Evolutionary conservation across 139 green algal species (phyloP), one percentile per base, ranked within the genome.

Genomic region (Picochlorum sp.): DNA sequence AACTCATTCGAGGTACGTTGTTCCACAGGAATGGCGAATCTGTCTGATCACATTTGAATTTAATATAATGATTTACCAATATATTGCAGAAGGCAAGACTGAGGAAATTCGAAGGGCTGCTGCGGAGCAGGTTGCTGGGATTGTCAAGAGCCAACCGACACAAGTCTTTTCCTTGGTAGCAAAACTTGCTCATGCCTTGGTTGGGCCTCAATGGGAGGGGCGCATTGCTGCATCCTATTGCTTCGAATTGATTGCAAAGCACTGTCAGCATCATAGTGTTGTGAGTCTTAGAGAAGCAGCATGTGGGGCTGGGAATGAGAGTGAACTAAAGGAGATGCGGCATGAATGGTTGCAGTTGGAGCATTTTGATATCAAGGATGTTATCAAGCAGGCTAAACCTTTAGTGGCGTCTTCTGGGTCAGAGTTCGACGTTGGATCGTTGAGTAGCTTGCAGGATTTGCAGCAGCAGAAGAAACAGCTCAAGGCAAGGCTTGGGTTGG

Each of bases 381-480:
- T 96, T 4, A 63, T 96, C 49, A 68, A 82, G 13, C 72, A 82
- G 24, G 88, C 89, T 13, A 83, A 76, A 14, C 80, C 76, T 23
- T 72, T 96, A 49, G 69, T 94, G 16, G 83, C 84, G 6, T 94
- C 84, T 20, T 84, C 82, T 1, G 89, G 89, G 0, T 74, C 93
- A 81, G 89, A 44, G 23, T 62, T 37, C 56, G 41, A 37, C 37
- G 18, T 46, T 45, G 21, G 21, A 13, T 37, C 67, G 34, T 15
- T 45, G 66, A 61, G 52, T 62, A 15, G 59, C n/a, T 15, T 60
- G 68, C 56, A 90, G 67, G 72, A 77, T n/a, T 65, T 95, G 26
- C 74, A 75, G 44, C 75, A 66, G 49, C 85, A 93, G 74, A 80
- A 80, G 9, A 46, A 75, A 18, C 74, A 72, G 45, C 71, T 95